Percentiles rank a stretch among this genome's conserved stretches.
phyloP scores from a whole-genome alignment of 169 alveolate species.

The Plasmodium blacklocki region DNA sequence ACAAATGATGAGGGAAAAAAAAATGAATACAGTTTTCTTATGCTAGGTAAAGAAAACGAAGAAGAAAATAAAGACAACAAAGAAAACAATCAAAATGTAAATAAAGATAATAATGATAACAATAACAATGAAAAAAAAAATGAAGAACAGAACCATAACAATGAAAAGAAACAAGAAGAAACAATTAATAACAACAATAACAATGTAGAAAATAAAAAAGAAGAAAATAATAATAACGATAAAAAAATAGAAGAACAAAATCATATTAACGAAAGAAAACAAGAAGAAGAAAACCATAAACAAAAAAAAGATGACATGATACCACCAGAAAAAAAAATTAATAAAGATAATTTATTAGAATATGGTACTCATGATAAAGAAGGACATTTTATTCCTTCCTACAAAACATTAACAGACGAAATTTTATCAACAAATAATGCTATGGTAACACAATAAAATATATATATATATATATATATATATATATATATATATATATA shows the following conservation, averaged over 20 bases:
- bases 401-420: constrained; percentile 66
- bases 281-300: constrained; percentile 1
- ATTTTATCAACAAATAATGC: constrained; percentile 62
- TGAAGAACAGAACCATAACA: neutral
- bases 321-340: constrained; percentile 55
- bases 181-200: constrained; percentile 20
- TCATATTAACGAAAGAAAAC: neutral
- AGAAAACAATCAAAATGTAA: constrained; percentile 8
- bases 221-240: neutral
- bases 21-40: constrained; percentile 1
- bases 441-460: constrained; percentile 18
- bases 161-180: constrained; percentile 11
- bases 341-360: constrained; percentile 58
- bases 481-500: neutral
- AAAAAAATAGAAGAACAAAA: constrained; percentile 11
- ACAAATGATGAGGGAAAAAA: constrained; percentile 15
- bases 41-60: constrained; percentile 7
- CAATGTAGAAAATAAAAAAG: constrained; percentile 1
- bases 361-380: constrained; percentile 66
- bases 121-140: constrained; percentile 1
- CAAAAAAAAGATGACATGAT: neutral
- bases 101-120: constrained; percentile 9
- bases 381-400: constrained; percentile 68
- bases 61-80: constrained; percentile 11
- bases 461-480: neutral